phyloP scores from a whole-genome alignment of 495 filamentous ascomycete species.

The Penicillium longicatenatum region DNA sequence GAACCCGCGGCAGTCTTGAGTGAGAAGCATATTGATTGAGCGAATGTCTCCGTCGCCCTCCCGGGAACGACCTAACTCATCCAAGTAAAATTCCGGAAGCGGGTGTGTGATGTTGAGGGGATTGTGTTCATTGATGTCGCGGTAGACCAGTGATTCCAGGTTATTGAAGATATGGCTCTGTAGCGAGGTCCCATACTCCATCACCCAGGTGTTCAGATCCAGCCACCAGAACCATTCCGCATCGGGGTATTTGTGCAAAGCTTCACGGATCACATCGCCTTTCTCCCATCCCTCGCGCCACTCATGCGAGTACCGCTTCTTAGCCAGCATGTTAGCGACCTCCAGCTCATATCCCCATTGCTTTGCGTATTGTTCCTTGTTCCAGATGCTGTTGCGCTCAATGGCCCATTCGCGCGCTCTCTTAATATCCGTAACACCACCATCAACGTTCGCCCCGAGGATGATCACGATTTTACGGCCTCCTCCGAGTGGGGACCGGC shows the following conservation, averaged over 20 bases:
- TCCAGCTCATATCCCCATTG: slow-evolving; percentile 96
- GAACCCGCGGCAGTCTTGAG: slow-evolving; percentile 95
- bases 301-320: slow-evolving; percentile 98
- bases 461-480: slow-evolving; percentile 94
- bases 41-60: slow-evolving; percentile 70
- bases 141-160: slow-evolving; percentile 75
- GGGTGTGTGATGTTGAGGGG: slow-evolving; percentile 93
- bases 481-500: slow-evolving; percentile 67
- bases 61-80: slow-evolving; percentile 66
- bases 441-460: slow-evolving; percentile 88
- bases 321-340: slow-evolving; percentile 95
- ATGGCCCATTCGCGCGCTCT: slow-evolving; percentile 97
- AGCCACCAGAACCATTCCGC: slow-evolving; percentile 99
- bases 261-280: slow-evolving; percentile 89
- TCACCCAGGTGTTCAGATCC: slow-evolving; percentile 95
- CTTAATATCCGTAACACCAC: slow-evolving; percentile 99
- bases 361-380: slow-evolving; percentile 85
- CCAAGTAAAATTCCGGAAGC: slow-evolving; percentile 69
- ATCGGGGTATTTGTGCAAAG: slow-evolving; percentile 89
- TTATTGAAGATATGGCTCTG: slow-evolving; percentile 87
- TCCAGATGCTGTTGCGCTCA: slow-evolving; percentile 91
- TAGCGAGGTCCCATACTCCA: slow-evolving; percentile 92
- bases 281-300: slow-evolving; percentile 99
- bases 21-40: slow-evolving; percentile 84
- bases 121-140: slow-evolving; percentile 96